Conservation (phyloP, 768 basidiomycete species). For the Psilocybe azurescens region DNA sequence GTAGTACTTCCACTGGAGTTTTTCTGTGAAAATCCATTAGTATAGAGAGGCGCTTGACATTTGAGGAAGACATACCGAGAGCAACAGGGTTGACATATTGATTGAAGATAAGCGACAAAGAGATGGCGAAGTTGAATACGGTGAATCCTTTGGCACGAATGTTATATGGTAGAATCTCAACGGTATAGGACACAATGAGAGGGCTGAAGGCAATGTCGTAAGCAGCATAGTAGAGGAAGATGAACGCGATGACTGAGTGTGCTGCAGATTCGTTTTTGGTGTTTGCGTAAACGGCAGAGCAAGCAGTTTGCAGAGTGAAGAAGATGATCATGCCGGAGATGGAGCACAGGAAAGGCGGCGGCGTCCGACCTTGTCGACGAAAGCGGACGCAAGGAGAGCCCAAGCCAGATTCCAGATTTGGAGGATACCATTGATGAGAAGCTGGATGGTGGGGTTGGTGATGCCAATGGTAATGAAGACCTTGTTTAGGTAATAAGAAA, state of each 20-base stretch:
- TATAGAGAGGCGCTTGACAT: background rate
- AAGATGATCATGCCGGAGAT: slow-evolving; percentile 63
- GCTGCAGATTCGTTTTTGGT: slow-evolving; percentile 48
- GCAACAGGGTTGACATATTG: slow-evolving; percentile 89
- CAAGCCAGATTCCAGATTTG: slow-evolving; percentile 78
- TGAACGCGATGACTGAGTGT: slow-evolving; percentile 80
- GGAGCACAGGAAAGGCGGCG: slow-evolving; percentile 70
- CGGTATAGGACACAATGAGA: slow-evolving; percentile 84
- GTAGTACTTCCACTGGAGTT: slow-evolving; percentile 80
- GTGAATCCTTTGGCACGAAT: slow-evolving; percentile 89
- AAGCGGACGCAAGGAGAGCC: slow-evolving; percentile 35
- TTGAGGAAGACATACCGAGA: slow-evolving; percentile 39
- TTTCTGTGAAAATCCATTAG: slow-evolving; percentile 26
- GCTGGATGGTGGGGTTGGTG: slow-evolving; percentile 62
- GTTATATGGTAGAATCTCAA: slow-evolving; percentile 85
- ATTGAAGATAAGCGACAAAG: slow-evolving; percentile 84
- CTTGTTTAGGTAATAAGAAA: slow-evolving; percentile 81
- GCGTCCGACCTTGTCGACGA: slow-evolving; percentile 70
- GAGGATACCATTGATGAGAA: slow-evolving; percentile 86
- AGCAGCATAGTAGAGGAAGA: slow-evolving; percentile 81
- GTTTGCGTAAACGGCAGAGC: slow-evolving; percentile 61
- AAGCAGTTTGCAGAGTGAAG: slow-evolving; percentile 72
- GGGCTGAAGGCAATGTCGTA: slow-evolving; percentile 89
- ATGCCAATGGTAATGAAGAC: slow-evolving; percentile 75
- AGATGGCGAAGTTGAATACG: slow-evolving; percentile 80